These are phyloP conservation scores for Andrographis paniculata DNA, from an alignment of 305 asterid genomes.

Conservation along the genomic window DNA sequence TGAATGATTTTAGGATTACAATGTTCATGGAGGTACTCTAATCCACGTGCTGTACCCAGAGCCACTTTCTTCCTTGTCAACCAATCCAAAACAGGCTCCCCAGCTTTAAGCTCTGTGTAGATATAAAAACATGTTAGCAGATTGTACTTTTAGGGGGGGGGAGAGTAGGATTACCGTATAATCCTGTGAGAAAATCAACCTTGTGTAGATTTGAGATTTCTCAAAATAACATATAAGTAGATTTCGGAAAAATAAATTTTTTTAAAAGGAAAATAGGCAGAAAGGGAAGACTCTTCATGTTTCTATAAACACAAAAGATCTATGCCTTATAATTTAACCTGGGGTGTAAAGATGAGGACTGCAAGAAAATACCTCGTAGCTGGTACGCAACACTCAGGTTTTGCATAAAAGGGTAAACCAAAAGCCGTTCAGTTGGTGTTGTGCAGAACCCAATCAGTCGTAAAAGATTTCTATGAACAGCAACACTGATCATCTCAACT, in stretches of 20 bases:
- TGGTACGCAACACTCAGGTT: conserved; percentile 64
- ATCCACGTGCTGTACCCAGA: neutral
- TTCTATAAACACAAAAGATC: neutral
- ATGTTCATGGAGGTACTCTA: conserved; percentile 4
- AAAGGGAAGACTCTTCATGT: neutral
- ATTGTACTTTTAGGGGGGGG: neutral
- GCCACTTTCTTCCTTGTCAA: neutral
- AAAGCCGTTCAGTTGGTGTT: conserved; percentile 60
- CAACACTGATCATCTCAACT: conserved; percentile 76
- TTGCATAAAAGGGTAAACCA: conserved; percentile 66
- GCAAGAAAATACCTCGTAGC: conserved; percentile 44
- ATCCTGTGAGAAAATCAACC: too few relatives aligned
- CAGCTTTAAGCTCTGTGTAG: conserved; percentile 3
- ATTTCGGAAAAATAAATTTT: too few relatives aligned
- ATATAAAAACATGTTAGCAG: neutral
- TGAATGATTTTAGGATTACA: conserved; percentile 4
- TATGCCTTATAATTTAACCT: too few relatives aligned
- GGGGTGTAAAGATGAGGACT: neutral
- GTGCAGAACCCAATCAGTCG: conserved; percentile 64
- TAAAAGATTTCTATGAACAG: conserved; percentile 63
- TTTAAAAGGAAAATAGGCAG: too few relatives aligned
- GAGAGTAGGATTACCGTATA: too few relatives aligned
- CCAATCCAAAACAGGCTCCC: conserved; percentile 2
- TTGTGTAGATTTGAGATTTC: too few relatives aligned
- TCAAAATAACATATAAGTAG: too few relatives aligned